A percentile compares a stretch with the other conserved stretches of the same genome.
Evolutionary conservation across 441 rosid genomes (phyloP).

Genomic region (Isatis lusitanica): DNA sequence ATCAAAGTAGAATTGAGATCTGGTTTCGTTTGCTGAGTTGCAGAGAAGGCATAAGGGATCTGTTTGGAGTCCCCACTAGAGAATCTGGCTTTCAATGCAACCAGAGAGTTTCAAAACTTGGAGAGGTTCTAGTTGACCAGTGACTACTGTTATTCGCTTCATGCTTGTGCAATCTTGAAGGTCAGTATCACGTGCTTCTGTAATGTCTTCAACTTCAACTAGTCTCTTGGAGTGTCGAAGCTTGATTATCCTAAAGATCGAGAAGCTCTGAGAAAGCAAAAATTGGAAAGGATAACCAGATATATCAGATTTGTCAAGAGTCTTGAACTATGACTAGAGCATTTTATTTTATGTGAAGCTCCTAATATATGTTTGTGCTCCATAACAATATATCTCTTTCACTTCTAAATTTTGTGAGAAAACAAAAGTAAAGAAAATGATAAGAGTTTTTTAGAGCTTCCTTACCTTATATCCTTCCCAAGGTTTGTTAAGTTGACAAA

Average conservation of each 20-base stretch:
- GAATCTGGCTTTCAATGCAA: constrained; percentile 10
- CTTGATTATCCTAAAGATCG: neutral
- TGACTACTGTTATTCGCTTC: neutral
- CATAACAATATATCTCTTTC: neutral
- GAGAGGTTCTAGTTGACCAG: constrained; percentile 4
- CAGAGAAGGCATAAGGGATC: neutral
- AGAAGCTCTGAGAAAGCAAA: constrained; percentile 4
- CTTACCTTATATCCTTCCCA: neutral
- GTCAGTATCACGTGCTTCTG: neutral
- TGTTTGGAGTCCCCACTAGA: neutral
- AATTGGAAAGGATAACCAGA: neutral
- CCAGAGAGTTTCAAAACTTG: constrained; percentile 2
- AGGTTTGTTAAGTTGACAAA: neutral
- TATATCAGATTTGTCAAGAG: neutral
- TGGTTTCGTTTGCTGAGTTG: neutral
- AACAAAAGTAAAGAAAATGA: neutral
- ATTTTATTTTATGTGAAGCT: neutral
- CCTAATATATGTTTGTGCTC: neutral
- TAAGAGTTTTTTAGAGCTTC: neutral
- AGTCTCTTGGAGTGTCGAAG: neutral
- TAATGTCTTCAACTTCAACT: neutral
- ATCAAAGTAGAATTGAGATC: neutral
- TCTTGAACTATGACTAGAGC: neutral
- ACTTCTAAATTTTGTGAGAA: neutral
- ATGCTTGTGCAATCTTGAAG: constrained; percentile 12